Base-by-base conservation (phyloP, 2,329 filamentous ascomycete genomes). In the Amesomyces nigricolor region DNA sequence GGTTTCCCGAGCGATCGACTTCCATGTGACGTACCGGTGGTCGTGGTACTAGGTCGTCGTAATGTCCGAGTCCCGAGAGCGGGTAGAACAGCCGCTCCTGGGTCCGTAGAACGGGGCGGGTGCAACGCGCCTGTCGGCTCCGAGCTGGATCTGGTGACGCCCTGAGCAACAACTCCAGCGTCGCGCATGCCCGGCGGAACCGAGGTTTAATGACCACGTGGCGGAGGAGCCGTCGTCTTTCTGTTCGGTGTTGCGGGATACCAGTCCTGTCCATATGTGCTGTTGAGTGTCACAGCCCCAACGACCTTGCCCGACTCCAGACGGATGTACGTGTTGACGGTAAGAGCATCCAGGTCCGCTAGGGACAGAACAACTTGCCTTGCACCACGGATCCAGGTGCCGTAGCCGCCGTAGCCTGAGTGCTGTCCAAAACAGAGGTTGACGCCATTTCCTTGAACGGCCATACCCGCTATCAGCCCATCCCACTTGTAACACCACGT, bases 371-470 rank as follows among this genome's bases (percentile, higher is more conserved):
- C 60, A 40, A 80, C 71, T 70, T 58, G 78, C 73, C 47, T 61
- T 4, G 77, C 75, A 1, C 85, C 86, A 0, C 85, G 78, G 9
- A 78, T 77, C 80, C 80, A 87, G 45, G 74, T 73, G 0, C 84
- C 82, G 61, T 89, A 89, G 0, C 86, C 86, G 0, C 85, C 86
- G 53, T 88, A 88, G 0, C 86, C 86, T 0, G 82, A 78, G 61
- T 86, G 85, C 60, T 86, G 80, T 5, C 83, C 82, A 60, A 81
- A 82, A 53, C 68, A 70, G 10, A 69, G 49, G 44, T 62, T 67
- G 9, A 71, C 45, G 11, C 70, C 74, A 68, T 70, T 77, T 67
- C 64, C 68, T 1, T 66, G 61, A 2, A 70, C 66, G 1, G 62
- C 57, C 58, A 64, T 59, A 5, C 60, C 61, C 2, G 57, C 54